Conservation (phyloP, 345 rosid species). For the Theobroma cacao region DNA sequence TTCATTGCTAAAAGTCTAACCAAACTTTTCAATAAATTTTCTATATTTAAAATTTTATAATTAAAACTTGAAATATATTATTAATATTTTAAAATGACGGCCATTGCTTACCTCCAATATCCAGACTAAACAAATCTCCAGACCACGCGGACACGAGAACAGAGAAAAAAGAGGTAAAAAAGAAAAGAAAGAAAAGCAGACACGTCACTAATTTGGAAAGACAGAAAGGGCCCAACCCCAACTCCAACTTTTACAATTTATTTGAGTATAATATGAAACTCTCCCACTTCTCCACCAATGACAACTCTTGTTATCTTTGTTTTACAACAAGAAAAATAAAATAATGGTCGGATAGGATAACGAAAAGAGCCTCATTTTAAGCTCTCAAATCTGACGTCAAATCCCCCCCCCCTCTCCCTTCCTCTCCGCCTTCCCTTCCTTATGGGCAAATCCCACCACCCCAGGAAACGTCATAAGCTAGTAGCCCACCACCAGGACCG, state of each 20-base stretch:
- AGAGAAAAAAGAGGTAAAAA: too few species aligned
- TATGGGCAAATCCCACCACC: slow-evolving; percentile 1
- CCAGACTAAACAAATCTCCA: too few species aligned
- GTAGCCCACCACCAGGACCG: neutral
- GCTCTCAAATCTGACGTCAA: neutral
- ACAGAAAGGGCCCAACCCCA: neutral
- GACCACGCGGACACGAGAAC: too few species aligned
- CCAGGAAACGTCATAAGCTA: slow-evolving; percentile 29
- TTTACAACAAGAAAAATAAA: neutral
- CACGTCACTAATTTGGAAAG: too few species aligned
- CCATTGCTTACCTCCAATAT: too few species aligned
- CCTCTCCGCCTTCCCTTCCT: too few species aligned
- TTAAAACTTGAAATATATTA: too few species aligned
- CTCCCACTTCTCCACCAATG: neutral
- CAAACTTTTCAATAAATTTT: too few species aligned
- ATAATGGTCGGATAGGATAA: neutral
- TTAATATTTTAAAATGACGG: too few species aligned
- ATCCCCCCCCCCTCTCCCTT: neutral
- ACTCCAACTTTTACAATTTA: neutral
- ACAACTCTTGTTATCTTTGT: neutral
- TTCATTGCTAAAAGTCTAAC: too few species aligned
- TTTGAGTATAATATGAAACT: neutral
- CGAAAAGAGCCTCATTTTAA: neutral
- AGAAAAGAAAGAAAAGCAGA: too few species aligned
- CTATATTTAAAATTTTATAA: too few species aligned